Percentiles rank a stretch among this genome's conserved stretches.
Conservation (phyloP, 2,329 filamentous ascomycete genomes). For the Bimuria novae-zelandiae region DNA sequence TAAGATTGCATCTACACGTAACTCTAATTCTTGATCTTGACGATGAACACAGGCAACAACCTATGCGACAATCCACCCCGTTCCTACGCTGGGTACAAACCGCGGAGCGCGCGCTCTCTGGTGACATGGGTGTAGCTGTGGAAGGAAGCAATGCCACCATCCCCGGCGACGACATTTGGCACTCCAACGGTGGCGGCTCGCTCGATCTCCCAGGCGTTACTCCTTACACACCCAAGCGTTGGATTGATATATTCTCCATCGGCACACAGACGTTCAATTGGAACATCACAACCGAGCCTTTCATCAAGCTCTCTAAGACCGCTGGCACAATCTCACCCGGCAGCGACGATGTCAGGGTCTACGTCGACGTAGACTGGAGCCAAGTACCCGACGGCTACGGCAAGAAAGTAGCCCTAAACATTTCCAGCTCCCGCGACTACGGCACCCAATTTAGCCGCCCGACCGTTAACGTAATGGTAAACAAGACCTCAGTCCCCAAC, state of each 20-base stretch:
- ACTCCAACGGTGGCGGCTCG: conserved; percentile 51
- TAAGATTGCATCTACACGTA: too few species aligned
- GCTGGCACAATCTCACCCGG: conserved; percentile 38
- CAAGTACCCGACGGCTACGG: conserved; percentile 31
- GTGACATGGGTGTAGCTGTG: conserved; percentile 66
- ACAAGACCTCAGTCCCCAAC: conserved; percentile 40
- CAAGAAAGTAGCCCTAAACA: conserved; percentile 39
- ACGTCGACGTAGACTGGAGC: conserved; percentile 45
- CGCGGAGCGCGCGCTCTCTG: conserved; percentile 62
- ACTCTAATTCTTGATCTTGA: too few species aligned
- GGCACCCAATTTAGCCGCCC: conserved; percentile 43
- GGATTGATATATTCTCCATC: conserved; percentile 44
- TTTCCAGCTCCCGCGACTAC: conserved; percentile 42
- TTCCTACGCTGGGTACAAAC: conserved; percentile 64
- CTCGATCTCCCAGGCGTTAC: conserved; percentile 38
- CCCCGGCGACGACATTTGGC: conserved; percentile 68
- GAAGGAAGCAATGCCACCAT: conserved; percentile 70
- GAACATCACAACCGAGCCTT: conserved; percentile 45
- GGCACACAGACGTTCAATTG: conserved; percentile 40
- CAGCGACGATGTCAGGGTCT: conserved; percentile 40
- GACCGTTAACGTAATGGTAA: conserved; percentile 38
- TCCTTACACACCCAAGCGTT: conserved; percentile 42
- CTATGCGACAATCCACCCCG: conserved; percentile 71
- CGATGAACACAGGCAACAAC: conserved; percentile 65
- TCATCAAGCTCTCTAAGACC: conserved; percentile 40